Evolutionary conservation across 495 filamentous ascomycete genomes (phyloP).

Genomic region (Aspergillus ostianus): DNA sequence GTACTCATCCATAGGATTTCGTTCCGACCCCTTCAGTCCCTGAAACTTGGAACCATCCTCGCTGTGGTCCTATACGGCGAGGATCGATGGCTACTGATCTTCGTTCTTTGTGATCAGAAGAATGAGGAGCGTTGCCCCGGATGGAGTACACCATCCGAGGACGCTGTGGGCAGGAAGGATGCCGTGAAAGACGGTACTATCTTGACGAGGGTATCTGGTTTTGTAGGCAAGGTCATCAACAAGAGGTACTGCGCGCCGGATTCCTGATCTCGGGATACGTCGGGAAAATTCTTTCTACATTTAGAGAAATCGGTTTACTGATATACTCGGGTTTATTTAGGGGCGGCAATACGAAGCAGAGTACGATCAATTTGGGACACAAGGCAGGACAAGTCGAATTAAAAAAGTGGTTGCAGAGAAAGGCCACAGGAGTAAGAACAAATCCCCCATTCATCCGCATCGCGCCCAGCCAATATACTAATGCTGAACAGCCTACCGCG

Average conservation of each 20-base stretch:
- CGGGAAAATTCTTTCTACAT: not conserved
- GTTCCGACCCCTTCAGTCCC: not conserved
- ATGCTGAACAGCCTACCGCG: constrained; percentile 48
- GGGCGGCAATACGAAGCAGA: constrained; percentile 63
- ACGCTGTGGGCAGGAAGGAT: constrained; percentile 62
- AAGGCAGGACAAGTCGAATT: constrained; percentile 57
- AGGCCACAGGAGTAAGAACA: constrained; percentile 43
- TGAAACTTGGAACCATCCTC: not conserved
- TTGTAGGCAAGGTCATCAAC: constrained; percentile 65
- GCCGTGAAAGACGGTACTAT: constrained; percentile 59
- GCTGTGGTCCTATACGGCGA: not conserved
- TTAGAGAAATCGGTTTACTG: not conserved
- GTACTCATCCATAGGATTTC: not conserved
- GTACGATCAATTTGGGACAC: constrained; percentile 69
- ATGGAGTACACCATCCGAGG: constrained; percentile 59
- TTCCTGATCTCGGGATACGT: not conserved
- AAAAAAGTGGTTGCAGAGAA: constrained; percentile 55
- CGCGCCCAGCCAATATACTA: constrained; percentile 8
- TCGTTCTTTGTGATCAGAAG: constrained; percentile 9
- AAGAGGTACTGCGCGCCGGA: constrained; percentile 43
- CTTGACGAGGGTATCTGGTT: constrained; percentile 65
- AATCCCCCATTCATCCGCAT: constrained; percentile 7
- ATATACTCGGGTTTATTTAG: constrained; percentile 19
- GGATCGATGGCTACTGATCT: not conserved
- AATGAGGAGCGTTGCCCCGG: constrained; percentile 37